Base-by-base conservation (phyloP, 768 basidiomycete species). In the Suillus weaverae region DNA sequence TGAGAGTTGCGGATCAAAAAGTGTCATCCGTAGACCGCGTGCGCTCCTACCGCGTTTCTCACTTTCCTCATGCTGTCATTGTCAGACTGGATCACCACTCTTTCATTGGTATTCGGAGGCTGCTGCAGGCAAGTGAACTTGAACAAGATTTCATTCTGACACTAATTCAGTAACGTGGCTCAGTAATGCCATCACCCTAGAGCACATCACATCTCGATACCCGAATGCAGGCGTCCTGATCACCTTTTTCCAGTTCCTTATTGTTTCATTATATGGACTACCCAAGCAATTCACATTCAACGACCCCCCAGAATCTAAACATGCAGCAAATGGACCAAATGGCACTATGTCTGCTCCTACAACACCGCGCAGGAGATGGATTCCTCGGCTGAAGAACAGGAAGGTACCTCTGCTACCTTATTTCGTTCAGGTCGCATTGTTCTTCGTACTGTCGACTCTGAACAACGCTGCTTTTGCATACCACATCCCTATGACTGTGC, bases 391-490 rank as follows among this genome's bases (percentile, higher is more conserved):
- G 26, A 86, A 84, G 68, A 81, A 83, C 13, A 84, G 90, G 8
- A 80, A 80, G 66, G 87, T 97, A 13, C 93, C 94, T 6, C 72
- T 97, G 22, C 76, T 78, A 9, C 81, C 88, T 14, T 96, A 96
- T 80, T 70, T 91, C 33, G 76, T 88, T 2, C 95, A 97, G 76
- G 95, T 96, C 55, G 81, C 82, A 1, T 80, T 98, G 41, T 96
- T 96, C 77, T 89, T 91, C 65, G 74, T 83, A 5, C 82, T 94
- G 60, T 95, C 92, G 7, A 73, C 91, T 66, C 80, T 98, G 68
- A 98, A 97, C 75, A 97, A 96, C 78, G 86, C 85, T n/a, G 95
- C 94, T 1, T 97, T 98, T 72, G 90, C 84, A 7, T 95, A 90
- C 73, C 77, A 83, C 46, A 89, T 97, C 65, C 95, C 96, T 26